phyloP scores from a whole-genome alignment of 768 basidiomycete species.

The Nevesoporus exiguus region DNA sequence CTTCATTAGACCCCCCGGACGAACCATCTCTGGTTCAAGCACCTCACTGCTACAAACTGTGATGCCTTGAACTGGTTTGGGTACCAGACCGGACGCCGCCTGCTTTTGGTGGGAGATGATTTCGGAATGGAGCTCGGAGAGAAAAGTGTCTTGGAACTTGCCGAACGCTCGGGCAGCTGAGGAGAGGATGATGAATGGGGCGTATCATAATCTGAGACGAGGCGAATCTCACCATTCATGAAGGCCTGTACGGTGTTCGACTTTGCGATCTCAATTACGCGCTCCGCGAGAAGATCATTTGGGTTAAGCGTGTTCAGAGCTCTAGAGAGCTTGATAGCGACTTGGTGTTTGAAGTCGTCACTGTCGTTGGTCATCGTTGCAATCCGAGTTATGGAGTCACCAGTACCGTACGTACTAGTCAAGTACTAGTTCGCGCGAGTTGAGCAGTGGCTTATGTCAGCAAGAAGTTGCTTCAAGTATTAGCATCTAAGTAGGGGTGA shows the following conservation, averaged over 20 bases:
- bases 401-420: too few relatives aligned
- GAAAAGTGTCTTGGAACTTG: slow-evolving; percentile 77
- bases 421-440: too few relatives aligned
- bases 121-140: slow-evolving; percentile 76
- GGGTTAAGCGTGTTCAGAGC: not conserved
- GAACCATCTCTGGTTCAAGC: slow-evolving; percentile 72
- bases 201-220: not conserved
- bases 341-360: not conserved
- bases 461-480: too few relatives aligned
- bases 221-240: not conserved
- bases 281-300: not conserved
- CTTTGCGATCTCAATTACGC: not conserved
- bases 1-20: slow-evolving; percentile 76
- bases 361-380: not conserved
- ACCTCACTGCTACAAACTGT: slow-evolving; percentile 78
- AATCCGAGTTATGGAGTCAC: too few relatives aligned
- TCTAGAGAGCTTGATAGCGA: not conserved
- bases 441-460: too few relatives aligned
- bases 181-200: not conserved
- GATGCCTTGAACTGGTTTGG: slow-evolving; percentile 68
- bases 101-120: slow-evolving; percentile 64
- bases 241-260: not conserved
- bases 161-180: slow-evolving; percentile 72
- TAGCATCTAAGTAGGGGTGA: too few relatives aligned
- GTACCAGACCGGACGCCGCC: slow-evolving; percentile 46